Percentiles rank a stretch among this genome's conserved stretches.
Conservation (phyloP, 495 filamentous ascomycete genomes). For the Aspergillus nanangensis region DNA sequence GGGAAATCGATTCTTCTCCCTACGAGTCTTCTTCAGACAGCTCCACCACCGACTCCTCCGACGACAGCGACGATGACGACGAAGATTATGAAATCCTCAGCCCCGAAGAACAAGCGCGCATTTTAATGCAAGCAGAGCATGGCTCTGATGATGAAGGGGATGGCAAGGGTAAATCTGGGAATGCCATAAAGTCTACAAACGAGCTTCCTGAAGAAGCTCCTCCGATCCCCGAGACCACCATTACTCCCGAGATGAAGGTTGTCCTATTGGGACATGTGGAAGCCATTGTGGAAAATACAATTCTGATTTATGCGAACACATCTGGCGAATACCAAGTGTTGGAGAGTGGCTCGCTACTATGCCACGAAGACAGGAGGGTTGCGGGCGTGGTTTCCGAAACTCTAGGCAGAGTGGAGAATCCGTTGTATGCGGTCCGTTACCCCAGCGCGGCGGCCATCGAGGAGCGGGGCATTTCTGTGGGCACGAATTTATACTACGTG, state of each 20-base stretch:
- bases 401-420: conserved; percentile 75
- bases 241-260: conserved; percentile 73
- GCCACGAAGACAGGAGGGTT: conserved; percentile 67
- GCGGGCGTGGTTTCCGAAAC: conserved; percentile 78
- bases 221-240: conserved; percentile 66
- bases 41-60: conserved; percentile 51
- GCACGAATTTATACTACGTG: conserved; percentile 73
- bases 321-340: conserved; percentile 80
- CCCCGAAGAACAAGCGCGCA: conserved; percentile 70
- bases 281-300: conserved; percentile 66
- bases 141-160: conserved; percentile 68
- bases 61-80: conserved; percentile 62
- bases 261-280: conserved; percentile 68
- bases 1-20: conserved; percentile 63
- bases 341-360: conserved; percentile 77
- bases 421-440: conserved; percentile 75
- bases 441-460: conserved; percentile 59
- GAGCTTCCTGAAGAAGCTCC: conserved; percentile 64
- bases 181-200: conserved; percentile 63
- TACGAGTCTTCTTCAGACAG: conserved; percentile 52
- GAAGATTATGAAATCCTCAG: conserved; percentile 68
- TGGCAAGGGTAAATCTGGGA: conserved; percentile 41
- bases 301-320: conserved; percentile 74
- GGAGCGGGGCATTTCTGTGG: conserved; percentile 56
- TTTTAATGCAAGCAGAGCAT: conserved; percentile 72